Percentiles rank a stretch among this genome's conserved stretches.
Conservation (phyloP, 495 filamentous ascomycete genomes). For the Penicillium soppii region DNA sequence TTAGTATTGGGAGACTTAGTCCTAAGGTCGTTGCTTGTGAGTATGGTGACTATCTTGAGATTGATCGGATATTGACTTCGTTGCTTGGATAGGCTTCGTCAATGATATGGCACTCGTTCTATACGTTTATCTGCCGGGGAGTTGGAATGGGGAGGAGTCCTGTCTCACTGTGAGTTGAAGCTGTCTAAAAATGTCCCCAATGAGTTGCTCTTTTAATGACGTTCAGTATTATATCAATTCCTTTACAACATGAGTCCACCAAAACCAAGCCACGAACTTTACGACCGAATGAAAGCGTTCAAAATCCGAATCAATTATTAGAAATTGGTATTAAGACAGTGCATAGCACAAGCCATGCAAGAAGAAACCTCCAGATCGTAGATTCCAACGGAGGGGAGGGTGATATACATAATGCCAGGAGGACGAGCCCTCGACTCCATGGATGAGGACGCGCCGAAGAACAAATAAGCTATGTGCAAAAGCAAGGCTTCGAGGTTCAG, state of each 20-base stretch:
- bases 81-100: slow-evolving; percentile 49
- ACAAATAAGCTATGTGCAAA: slow-evolving; percentile 30
- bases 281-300: not conserved
- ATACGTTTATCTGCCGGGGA: slow-evolving; percentile 85
- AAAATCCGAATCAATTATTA: slow-evolving; percentile 13
- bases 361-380: slow-evolving; percentile 7
- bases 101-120: slow-evolving; percentile 83
- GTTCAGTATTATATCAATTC: slow-evolving; percentile 63
- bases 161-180: slow-evolving; percentile 70
- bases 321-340: slow-evolving; percentile 26
- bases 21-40: slow-evolving; percentile 88
- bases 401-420: slow-evolving; percentile 33
- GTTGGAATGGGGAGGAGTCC: slow-evolving; percentile 67
- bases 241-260: slow-evolving; percentile 32
- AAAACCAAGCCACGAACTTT: not conserved
- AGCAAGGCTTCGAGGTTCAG: slow-evolving; percentile 17
- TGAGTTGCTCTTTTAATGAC: not conserved
- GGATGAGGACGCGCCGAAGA: slow-evolving; percentile 19
- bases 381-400: slow-evolving; percentile 1
- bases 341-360: slow-evolving; percentile 11
- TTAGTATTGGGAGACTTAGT: slow-evolving; percentile 85
- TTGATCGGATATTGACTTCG: not conserved
- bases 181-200: not conserved
- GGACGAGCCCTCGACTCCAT: slow-evolving; percentile 20
- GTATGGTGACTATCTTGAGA: slow-evolving; percentile 17